A percentile compares a stretch with the other conserved stretches of the same genome.
These are phyloP conservation scores for Daldinia loculata DNA, from an alignment of 495 filamentous ascomycete species.

Conservation along the genomic window DNA sequence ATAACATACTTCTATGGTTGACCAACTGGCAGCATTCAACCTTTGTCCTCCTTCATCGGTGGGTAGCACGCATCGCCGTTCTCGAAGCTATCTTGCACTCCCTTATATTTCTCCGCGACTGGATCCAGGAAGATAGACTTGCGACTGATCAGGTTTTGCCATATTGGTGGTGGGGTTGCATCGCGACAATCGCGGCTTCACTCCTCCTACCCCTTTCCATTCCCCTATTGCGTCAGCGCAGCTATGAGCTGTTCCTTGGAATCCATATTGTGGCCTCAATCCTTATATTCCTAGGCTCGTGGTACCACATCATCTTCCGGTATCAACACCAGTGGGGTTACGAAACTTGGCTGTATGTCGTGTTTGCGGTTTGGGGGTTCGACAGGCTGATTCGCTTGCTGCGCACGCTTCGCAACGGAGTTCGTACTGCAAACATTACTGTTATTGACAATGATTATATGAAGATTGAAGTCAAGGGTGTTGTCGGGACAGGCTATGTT, in stretches of 20 bases:
- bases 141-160: conserved; percentile 10
- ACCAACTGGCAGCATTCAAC: conserved; percentile 58
- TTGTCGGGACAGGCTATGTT: conserved; percentile 41
- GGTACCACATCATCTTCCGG: conserved; percentile 47
- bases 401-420: conserved; percentile 43
- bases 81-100: conserved; percentile 53
- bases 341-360: conserved; percentile 52
- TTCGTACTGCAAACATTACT: conserved; percentile 37
- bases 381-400: conserved; percentile 48
- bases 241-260: conserved; percentile 41
- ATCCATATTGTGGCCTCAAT: conserved; percentile 30
- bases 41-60: conserved; percentile 56
- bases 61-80: conserved; percentile 51
- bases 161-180: conserved; percentile 52
- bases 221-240: conserved; percentile 22
- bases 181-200: conserved; percentile 37
- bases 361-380: conserved; percentile 52
- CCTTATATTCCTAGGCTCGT: conserved; percentile 47
- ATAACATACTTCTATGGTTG: conserved; percentile 56
- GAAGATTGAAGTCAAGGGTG: conserved; percentile 45
- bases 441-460: conserved; percentile 47
- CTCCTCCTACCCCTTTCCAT: conserved; percentile 37
- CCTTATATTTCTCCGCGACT: conserved; percentile 34
- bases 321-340: conserved; percentile 45
- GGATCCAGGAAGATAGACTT: conserved; percentile 10